Evolutionary conservation across 2,329 filamentous ascomycete genomes (phyloP), one percentile per base, ranked within the genome.

Genomic region (Ceratocystis huliohia): DNA sequence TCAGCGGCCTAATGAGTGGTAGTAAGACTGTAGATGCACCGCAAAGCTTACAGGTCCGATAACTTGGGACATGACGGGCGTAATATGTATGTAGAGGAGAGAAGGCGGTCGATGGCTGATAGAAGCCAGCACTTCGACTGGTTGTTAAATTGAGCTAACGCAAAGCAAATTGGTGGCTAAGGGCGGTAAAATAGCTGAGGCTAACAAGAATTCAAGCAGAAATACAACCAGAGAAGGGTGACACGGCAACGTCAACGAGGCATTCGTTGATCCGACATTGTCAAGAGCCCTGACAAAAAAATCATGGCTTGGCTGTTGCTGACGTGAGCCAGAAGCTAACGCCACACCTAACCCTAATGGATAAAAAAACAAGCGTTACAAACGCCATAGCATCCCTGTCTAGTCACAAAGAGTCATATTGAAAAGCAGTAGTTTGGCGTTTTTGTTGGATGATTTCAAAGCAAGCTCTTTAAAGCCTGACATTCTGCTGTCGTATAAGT

Each of bases 61-160:
- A 70, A 84, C 87, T 81, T 91, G 88, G 71, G 89, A 92, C 89
- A 93, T 93, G 56, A 67, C 78, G 53, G 64, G 61, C 67, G 53
- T 59, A 44, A 53, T 56, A 22, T 25, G n/a, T 59, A 30, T 28
- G 28, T 33, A 30, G n/a, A 30, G 0, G 20, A 25, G 22, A 30
- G 1, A 33, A 33, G 53, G 25, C 22, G 10, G 37, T 41, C 10
- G 37, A 59, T 30, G 33, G 53, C 53, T 8, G 33, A 17, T 30
- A 59, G 53, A 59, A 33, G 37, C 28, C 53, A 33, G 53, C 33
- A 33, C 28, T 5, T n/a, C 15, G 10, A 30, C 53, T 59, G 13
- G 53, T 33, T 59, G 53, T 8, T 37, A 28, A 59, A n/a, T 37
- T 59, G 15, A 37, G 53, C 22, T 8, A 25, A n/a, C 53, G n/a